Evolutionary conservation across 2,329 filamentous ascomycete genomes (phyloP), one percentile per base, ranked within the genome.

Genomic region (Lasiodiplodia sp.): DNA sequence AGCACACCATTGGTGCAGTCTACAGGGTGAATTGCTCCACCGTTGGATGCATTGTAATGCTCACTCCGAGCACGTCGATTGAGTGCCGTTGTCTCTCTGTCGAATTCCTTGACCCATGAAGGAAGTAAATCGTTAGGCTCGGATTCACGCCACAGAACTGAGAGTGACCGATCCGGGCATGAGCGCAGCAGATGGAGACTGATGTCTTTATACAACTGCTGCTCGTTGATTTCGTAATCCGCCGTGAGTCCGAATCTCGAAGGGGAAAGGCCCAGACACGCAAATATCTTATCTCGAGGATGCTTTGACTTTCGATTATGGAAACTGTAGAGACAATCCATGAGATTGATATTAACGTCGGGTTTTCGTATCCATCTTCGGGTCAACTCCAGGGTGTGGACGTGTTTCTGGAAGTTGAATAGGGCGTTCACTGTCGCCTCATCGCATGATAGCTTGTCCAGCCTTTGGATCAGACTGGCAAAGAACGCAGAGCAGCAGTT

Each of bases 71-170:
- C 23, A 3, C 40, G 40, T 51, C 47, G 60, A 23, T 64, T 52
- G 28, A 51, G 6, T 4, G 37, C n/a, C 11, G n/a, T 28, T 16
- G 56, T 44, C 6, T 21, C 25, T 2, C 12, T 18, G 40, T 18
- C 6, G 44, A 64, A 52, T 6, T 51, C 16, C 4, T 64, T 64
- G 25, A 64, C 25, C 60, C 60, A 64, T 16, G 60, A 64, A 18
- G 40, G 40, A 47, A 6, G 31, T 11, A 2, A 1, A 4, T 37
- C 3, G 25, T 7, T 34, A 28, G 52, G 60, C 55, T 37, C 28
- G 4, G 56, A 44, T 40, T 60, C 56, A 8, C 34, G 18, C 56
- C 56, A 60, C 14, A 44, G 25, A 6, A 60, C 37, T 2, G 40
- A 64, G 21, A 64, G 47, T 10, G 25, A 10, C 3, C 16, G 25